A percentile compares a stretch with the other conserved stretches of the same genome.
Conservation (phyloP, 352 stramenopile genomes). For the Pythium aphanidermatum region DNA sequence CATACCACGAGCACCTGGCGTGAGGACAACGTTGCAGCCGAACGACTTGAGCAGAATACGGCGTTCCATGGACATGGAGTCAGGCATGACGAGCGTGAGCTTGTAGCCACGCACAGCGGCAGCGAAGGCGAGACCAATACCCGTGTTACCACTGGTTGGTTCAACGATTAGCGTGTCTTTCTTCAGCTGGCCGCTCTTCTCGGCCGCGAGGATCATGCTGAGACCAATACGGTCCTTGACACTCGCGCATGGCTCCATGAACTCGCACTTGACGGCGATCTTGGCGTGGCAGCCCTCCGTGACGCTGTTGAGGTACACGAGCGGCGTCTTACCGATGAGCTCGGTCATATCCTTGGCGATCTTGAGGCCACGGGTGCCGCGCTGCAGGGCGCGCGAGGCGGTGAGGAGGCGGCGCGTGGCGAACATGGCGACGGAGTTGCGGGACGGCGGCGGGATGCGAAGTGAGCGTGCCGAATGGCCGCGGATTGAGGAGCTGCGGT, state of each 20-base stretch:
- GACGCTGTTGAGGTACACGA: slow-evolving; percentile 90
- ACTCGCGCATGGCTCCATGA: slow-evolving; percentile 84
- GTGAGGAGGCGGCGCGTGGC: slow-evolving; percentile 24
- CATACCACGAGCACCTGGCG: slow-evolving; percentile 81
- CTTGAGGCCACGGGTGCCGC: slow-evolving; percentile 38
- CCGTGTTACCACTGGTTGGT: slow-evolving; percentile 93
- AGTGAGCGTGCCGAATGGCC: slow-evolving; percentile 9
- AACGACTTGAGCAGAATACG: slow-evolving; percentile 94
- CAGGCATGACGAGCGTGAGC: slow-evolving; percentile 93
- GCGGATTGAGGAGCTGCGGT: background rate
- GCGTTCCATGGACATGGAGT: slow-evolving; percentile 95
- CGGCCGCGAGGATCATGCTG: slow-evolving; percentile 80
- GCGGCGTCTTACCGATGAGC: slow-evolving; percentile 93
- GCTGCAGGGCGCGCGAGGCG: slow-evolving; percentile 25
- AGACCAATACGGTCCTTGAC: slow-evolving; percentile 86
- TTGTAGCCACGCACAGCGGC: slow-evolving; percentile 87
- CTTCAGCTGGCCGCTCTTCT: slow-evolving; percentile 56
- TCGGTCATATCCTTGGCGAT: slow-evolving; percentile 94
- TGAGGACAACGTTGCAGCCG: slow-evolving; percentile 89
- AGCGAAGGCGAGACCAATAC: slow-evolving; percentile 92
- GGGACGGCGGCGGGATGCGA: slow-evolving; percentile 1
- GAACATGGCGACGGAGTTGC: slow-evolving; percentile 15
- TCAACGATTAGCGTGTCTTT: slow-evolving; percentile 90
- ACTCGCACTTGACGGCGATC: slow-evolving; percentile 88
- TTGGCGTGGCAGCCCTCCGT: slow-evolving; percentile 74